A percentile compares a stretch with the other conserved stretches of the same genome.
phyloP scores from a whole-genome alignment of 1,284 basidiomycete genomes.

The Tylopilus orsonianus region DNA sequence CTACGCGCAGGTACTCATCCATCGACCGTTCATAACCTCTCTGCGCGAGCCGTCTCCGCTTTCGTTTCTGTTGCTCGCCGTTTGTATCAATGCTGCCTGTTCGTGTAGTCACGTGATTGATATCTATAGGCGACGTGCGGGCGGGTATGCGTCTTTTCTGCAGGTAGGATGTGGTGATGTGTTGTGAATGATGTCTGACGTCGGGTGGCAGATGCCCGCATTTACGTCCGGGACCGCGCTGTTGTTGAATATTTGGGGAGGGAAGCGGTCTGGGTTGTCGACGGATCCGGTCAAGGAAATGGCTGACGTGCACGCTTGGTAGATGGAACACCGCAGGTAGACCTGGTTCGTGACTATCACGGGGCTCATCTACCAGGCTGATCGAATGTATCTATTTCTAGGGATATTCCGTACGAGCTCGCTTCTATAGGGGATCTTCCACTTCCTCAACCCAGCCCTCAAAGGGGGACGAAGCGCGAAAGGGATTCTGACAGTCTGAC shows the following conservation, averaged over 20 bases:
- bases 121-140: slow-evolving; percentile 42
- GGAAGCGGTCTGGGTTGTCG: slow-evolving; percentile 48
- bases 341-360: slow-evolving; percentile 23
- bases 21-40: slow-evolving; percentile 80
- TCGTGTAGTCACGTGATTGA: slow-evolving; percentile 75
- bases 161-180: slow-evolving; percentile 34
- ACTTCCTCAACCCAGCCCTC: slow-evolving; percentile 51
- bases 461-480: slow-evolving; percentile 56
- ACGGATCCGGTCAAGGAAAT: slow-evolving; percentile 54
- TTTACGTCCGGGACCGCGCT: slow-evolving; percentile 52
- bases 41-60: slow-evolving; percentile 55
- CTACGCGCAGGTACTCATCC: slow-evolving; percentile 74
- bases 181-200: slow-evolving; percentile 9
- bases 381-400: slow-evolving; percentile 21
- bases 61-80: slow-evolving; percentile 73
- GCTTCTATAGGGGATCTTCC: slow-evolving; percentile 67
- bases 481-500: slow-evolving; percentile 49
- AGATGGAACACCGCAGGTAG: slow-evolving; percentile 33
- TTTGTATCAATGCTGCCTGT: slow-evolving; percentile 84
- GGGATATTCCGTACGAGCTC: slow-evolving; percentile 69
- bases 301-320: slow-evolving; percentile 51
- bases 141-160: slow-evolving; percentile 37
- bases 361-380: not conserved
- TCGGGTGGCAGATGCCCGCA: slow-evolving; percentile 31
- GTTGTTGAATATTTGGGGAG: slow-evolving; percentile 54